Evolutionary conservation across 169 alveolate genomes (phyloP).

Genomic region (Plasmodium gaboni): DNA sequence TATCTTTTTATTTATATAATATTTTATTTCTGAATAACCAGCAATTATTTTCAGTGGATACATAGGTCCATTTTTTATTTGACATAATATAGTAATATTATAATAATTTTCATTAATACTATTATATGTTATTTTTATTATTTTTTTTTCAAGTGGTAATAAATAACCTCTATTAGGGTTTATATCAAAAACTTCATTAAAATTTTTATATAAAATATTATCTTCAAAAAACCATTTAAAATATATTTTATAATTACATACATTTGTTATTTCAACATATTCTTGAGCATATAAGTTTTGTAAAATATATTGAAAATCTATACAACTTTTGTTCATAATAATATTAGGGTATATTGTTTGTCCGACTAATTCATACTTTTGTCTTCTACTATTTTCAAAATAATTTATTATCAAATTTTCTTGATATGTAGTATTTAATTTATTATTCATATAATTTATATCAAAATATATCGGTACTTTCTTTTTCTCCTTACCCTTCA

Average conservation of each 20-base stretch:
- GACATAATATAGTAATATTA: constrained; percentile 48
- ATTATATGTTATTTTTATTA: constrained; percentile 49
- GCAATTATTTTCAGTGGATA: constrained; percentile 48
- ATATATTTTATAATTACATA: constrained; percentile 58
- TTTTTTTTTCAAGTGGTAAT: constrained; percentile 52
- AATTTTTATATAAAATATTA: constrained; percentile 25
- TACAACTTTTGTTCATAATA: constrained; percentile 46
- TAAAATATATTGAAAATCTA: constrained; percentile 74
- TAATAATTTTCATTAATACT: constrained; percentile 67
- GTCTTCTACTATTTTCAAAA: constrained; percentile 65
- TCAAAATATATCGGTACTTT: constrained; percentile 45
- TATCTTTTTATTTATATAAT: constrained; percentile 35
- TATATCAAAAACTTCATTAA: constrained; percentile 46
- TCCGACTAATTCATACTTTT: constrained; percentile 55
- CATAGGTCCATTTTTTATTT: constrained; percentile 57
- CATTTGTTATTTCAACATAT: constrained; percentile 58
- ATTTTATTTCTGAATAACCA: constrained; percentile 71
- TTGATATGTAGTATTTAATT: constrained; percentile 32
- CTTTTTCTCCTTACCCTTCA: constrained; percentile 40
- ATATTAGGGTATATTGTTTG: constrained; percentile 63
- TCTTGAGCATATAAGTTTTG: constrained; percentile 68
- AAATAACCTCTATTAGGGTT: constrained; percentile 40
- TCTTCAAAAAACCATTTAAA: constrained; percentile 75
- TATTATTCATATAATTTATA: constrained; percentile 54
- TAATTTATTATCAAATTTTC: constrained; percentile 46